Percentiles rank a stretch among this genome's conserved stretches.
Conservation (phyloP, 2,329 filamentous ascomycete genomes). For the Thermochaetoides dissita region DNA sequence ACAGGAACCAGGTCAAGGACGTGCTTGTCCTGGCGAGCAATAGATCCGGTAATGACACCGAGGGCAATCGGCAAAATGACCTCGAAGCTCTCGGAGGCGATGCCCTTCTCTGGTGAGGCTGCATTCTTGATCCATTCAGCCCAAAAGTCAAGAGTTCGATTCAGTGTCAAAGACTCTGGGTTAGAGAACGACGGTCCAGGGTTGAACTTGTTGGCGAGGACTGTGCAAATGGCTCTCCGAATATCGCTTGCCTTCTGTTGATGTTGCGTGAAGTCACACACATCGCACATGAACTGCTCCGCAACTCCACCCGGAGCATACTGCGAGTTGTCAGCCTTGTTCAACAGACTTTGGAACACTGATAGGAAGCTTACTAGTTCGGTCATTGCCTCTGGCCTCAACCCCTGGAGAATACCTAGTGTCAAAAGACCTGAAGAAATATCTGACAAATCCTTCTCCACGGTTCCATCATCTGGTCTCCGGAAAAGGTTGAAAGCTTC, state of each 20-base stretch:
- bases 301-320: constrained; percentile 1
- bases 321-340: constrained; percentile 3
- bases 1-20: constrained; percentile 18
- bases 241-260: constrained; percentile 11
- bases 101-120: not conserved
- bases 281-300: constrained; percentile 12
- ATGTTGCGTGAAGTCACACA: constrained; percentile 1
- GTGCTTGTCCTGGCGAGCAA: constrained; percentile 22
- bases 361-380: constrained; percentile 13
- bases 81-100: constrained; percentile 6
- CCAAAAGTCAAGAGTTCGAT: constrained; percentile 13
- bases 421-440: constrained; percentile 8
- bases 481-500: constrained; percentile 18
- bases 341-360: not conserved
- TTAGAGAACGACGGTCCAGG: constrained; percentile 11
- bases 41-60: constrained; percentile 17
- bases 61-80: constrained; percentile 15
- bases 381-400: constrained; percentile 17
- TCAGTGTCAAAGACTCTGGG: constrained; percentile 10
- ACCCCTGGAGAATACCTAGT: constrained; percentile 18
- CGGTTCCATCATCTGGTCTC: not conserved
- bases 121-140: constrained; percentile 7
- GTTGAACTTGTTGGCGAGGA: constrained; percentile 32
- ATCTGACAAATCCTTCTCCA: not conserved
- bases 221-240: constrained; percentile 24